Percentiles rank a stretch among this genome's conserved stretches.
phyloP scores from a whole-genome alignment of 148 eudicot genomes.

The Dianthus caryophyllus region DNA sequence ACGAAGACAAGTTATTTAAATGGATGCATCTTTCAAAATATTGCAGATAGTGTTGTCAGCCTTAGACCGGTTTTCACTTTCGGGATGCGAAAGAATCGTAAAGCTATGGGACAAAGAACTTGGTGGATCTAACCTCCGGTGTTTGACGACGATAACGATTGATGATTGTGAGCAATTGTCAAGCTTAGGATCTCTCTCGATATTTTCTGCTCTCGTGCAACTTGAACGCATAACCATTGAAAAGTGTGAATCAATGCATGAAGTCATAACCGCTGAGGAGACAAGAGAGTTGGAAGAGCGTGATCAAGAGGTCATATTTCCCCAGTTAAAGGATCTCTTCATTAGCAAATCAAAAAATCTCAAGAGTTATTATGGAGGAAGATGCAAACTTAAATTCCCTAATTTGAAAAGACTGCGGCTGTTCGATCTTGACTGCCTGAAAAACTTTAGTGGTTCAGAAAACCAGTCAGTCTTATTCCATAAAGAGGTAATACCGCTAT shows the following conservation, averaged over 20 bases:
- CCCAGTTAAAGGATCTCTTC: not conserved
- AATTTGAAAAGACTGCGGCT: not conserved
- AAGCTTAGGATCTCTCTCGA: not conserved
- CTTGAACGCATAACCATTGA: not conserved
- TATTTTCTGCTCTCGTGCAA: not conserved
- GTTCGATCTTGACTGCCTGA: not conserved
- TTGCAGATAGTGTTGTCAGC: too few relatives aligned
- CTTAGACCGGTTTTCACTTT: not conserved
- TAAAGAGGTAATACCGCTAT: not conserved
- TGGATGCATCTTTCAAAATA: too few relatives aligned
- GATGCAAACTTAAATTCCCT: too few relatives aligned
- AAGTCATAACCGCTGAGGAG: not conserved
- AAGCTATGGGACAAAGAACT: conserved; percentile 12
- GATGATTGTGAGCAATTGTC: not conserved
- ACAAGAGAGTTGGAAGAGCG: too few relatives aligned
- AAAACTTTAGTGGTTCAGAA: not conserved
- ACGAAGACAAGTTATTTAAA: not conserved
- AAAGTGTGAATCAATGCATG: not conserved
- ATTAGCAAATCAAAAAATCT: not conserved
- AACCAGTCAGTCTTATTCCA: too few relatives aligned
- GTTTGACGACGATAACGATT: not conserved
- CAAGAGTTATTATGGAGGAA: not conserved
- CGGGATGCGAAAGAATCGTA: not conserved
- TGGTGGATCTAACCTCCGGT: too few relatives aligned
- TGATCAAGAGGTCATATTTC: not conserved